Base-by-base conservation (phyloP, 805 yeast genomes). In the Nakazawaea wickerhamii region DNA sequence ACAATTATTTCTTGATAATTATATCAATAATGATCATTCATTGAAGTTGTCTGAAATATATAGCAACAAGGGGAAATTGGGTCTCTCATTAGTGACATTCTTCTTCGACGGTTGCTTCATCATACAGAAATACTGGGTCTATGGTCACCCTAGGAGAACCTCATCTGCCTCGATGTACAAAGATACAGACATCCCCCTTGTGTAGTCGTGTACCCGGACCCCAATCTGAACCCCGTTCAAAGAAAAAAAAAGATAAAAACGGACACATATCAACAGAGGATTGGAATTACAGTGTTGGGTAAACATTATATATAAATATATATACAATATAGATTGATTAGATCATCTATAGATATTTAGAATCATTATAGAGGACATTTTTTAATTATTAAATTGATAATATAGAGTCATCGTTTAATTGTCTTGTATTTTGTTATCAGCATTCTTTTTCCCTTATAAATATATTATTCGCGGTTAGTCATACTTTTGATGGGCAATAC, bases 11-110 rank as follows among this genome's bases (percentile, higher is more conserved):
- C 46, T 71, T 15, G 73, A 68, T 45, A 73, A 65, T 25, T 50
- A 52, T 45, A 46, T 71, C 4, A 50, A 56, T 13, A 48, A 57
- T 22, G 38, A 27, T n/a, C 11, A 30, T 26, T 23, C 19, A n/a
- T 28, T 47, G 25, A 63, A 60, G 31, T 40, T 57, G 38, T 39
- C 45, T 22, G 66, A 62, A 13, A 51, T 63, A 32, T 44, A 50
- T 41, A 55, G 68, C 42, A 74, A 73, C 50, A 61, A 71, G 15
- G 70, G 73, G 38, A 73, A 73, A 50, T 52, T 68, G 20, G 65
- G 73, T 11, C 55, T 73, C 28, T 63, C 69, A 1, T 15, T 56
- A 13, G 70, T 68, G 3, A 60, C 69, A 1, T 45, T 59, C 15
- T 28, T 57, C 18, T 64, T 64, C 41, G 64, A 56, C 36, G 15